These are phyloP conservation scores for Graphilbum fragrans DNA, from an alignment of 2,329 filamentous ascomycete species.

Conservation along the genomic window DNA sequence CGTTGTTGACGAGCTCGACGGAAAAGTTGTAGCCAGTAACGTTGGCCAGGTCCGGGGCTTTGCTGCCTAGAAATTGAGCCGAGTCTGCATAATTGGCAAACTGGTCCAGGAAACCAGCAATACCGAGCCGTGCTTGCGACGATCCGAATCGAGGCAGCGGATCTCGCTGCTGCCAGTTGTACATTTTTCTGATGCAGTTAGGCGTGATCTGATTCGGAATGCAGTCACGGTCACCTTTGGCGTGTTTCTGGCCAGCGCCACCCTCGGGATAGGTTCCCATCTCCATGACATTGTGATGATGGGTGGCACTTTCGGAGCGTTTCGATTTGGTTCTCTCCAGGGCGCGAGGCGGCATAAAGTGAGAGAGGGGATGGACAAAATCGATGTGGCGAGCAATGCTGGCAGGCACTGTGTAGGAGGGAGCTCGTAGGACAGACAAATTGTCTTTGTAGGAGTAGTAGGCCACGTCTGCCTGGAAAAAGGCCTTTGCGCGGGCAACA, in stretches of 20 bases:
- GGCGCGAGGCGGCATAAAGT: constrained; percentile 31
- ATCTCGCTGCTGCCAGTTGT: constrained; percentile 24
- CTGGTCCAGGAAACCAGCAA: constrained; percentile 38
- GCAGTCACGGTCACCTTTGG: constrained; percentile 13
- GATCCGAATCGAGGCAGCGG: neutral
- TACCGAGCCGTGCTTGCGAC: constrained; percentile 27
- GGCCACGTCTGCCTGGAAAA: constrained; percentile 28
- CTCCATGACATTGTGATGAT: neutral
- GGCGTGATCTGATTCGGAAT: constrained; percentile 19
- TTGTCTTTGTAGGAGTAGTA: constrained; percentile 26
- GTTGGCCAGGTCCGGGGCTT: neutral
- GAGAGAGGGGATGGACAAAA: constrained; percentile 34
- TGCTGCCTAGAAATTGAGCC: constrained; percentile 16
- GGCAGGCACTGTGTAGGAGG: constrained; percentile 30
- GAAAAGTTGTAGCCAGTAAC: constrained; percentile 13
- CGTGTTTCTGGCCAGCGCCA: too few species aligned
- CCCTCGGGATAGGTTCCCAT: too few species aligned
- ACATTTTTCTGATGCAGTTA: constrained; percentile 29
- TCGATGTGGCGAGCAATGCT: constrained; percentile 24
- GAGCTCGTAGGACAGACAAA: constrained; percentile 27
- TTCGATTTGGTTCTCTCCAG: constrained; percentile 4
- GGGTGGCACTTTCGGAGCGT: neutral
- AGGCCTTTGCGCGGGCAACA: constrained; percentile 22
- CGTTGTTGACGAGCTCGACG: constrained; percentile 30
- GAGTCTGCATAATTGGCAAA: constrained; percentile 32